phyloP scores from a whole-genome alignment of 495 filamentous ascomycete genomes.

The Tetracladium setigerum region DNA sequence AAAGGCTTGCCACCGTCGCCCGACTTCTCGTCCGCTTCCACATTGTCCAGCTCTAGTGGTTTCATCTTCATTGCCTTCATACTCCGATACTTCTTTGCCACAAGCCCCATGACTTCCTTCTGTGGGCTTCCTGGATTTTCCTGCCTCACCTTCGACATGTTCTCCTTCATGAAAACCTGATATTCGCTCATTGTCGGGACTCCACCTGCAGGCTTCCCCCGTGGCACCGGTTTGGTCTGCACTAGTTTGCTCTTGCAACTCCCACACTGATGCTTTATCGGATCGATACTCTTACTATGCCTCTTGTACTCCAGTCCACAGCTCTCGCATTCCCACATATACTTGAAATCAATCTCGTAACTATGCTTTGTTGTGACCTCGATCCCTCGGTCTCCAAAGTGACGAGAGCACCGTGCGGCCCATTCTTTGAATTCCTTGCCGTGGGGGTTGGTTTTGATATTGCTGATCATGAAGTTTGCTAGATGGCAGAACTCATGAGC shows the following conservation, averaged over 20 bases:
- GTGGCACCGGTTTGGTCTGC: constrained; percentile 74
- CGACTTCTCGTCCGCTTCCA: constrained; percentile 6
- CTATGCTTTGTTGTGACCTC: constrained; percentile 78
- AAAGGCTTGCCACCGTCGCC: constrained; percentile 8
- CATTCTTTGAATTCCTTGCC: constrained; percentile 77
- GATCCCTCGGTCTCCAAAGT: constrained; percentile 47
- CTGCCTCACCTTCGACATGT: constrained; percentile 47
- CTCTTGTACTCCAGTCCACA: constrained; percentile 65
- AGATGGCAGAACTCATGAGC: constrained; percentile 97
- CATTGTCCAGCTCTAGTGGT: constrained; percentile 1
- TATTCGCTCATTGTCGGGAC: constrained; percentile 43
- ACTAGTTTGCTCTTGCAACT: constrained; percentile 55
- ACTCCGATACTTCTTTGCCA: constrained; percentile 42
- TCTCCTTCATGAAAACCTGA: constrained; percentile 58
- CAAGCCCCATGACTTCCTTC: constrained; percentile 57
- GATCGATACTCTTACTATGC: constrained; percentile 77
- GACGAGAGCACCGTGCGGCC: constrained; percentile 31
- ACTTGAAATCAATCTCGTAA: constrained; percentile 87
- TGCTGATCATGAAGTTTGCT: constrained; percentile 74
- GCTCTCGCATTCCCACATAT: constrained; percentile 69
- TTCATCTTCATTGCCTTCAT: constrained; percentile 23
- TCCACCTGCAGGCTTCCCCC: constrained; percentile 23
- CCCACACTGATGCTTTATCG: constrained; percentile 57
- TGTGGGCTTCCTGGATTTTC: constrained; percentile 44
- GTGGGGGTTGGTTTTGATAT: constrained; percentile 63